A percentile compares a stretch with the other conserved stretches of the same genome.
Evolutionary conservation across 1,139 yeast species (phyloP).

Genomic region (Magnusiomyces starmeri): DNA sequence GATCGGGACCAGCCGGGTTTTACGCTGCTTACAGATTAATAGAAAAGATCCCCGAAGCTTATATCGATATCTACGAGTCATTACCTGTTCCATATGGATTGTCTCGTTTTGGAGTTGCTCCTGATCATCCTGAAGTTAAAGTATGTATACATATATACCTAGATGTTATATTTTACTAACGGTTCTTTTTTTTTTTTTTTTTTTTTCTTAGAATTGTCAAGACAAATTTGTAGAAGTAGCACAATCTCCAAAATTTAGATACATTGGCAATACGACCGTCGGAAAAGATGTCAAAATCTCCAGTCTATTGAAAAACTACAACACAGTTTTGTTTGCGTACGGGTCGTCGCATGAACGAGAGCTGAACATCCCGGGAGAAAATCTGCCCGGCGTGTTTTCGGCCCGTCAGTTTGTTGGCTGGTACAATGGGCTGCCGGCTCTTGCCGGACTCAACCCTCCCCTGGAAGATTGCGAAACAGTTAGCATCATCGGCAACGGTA

Average conservation of each 20-base stretch:
- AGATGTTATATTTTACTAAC: too few relatives aligned
- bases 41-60: constrained; percentile 38
- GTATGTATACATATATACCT: too few relatives aligned
- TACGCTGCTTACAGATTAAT: constrained; percentile 77
- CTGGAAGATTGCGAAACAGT: constrained; percentile 58
- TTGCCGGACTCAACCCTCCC: constrained; percentile 41
- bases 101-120: constrained; percentile 94
- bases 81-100: constrained; percentile 89
- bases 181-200: background rate
- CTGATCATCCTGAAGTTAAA: constrained; percentile 97
- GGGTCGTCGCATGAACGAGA: constrained; percentile 67
- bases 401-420: constrained; percentile 90
- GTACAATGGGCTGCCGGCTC: constrained; percentile 87
- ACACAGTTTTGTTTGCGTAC: constrained; percentile 71
- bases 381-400: constrained; percentile 56
- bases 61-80: constrained; percentile 55
- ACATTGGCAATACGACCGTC: constrained; percentile 67
- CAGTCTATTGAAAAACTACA: constrained; percentile 49
- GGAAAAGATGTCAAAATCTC: constrained; percentile 51
- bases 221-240: constrained; percentile 68
- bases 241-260: constrained; percentile 43
- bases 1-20: constrained; percentile 96
- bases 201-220: constrained; percentile 40
- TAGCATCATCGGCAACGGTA: constrained; percentile 90
- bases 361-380: constrained; percentile 55